Evolutionary conservation across 148 eudicot species (phyloP).

Genomic region (Salicornia ramosissima): DNA sequence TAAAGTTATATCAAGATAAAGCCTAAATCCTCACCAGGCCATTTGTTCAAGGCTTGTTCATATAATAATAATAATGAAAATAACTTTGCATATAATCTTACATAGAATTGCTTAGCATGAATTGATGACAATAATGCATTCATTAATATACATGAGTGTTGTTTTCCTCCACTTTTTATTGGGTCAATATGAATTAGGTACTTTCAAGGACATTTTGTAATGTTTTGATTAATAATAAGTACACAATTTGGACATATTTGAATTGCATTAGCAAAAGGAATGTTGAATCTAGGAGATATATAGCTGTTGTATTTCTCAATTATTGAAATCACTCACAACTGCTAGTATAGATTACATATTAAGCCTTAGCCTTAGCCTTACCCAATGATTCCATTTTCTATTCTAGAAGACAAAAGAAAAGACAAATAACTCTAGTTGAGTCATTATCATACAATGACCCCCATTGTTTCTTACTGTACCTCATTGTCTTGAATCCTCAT

Average conservation of each 20-base stretch:
- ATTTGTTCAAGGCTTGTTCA: background rate
- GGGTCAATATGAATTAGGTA: too few species aligned
- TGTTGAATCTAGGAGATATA: background rate
- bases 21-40: background rate
- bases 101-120: background rate
- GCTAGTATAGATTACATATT: background rate
- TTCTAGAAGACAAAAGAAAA: background rate
- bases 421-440: background rate
- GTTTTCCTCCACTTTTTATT: too few species aligned
- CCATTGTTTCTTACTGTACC: background rate
- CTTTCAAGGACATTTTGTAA: background rate
- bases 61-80: too few species aligned
- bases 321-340: slow-evolving; percentile 1
- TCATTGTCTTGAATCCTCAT: background rate
- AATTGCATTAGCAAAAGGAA: background rate
- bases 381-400: too few species aligned
- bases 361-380: too few species aligned
- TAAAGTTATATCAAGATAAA: too few species aligned
- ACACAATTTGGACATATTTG: background rate
- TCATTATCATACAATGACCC: background rate
- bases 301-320: too few species aligned
- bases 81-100: background rate
- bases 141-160: background rate
- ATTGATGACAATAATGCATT: background rate
- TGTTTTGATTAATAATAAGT: background rate